Conservation (phyloP, 208 protist genomes). For the Acanthamoeba sp. region DNA sequence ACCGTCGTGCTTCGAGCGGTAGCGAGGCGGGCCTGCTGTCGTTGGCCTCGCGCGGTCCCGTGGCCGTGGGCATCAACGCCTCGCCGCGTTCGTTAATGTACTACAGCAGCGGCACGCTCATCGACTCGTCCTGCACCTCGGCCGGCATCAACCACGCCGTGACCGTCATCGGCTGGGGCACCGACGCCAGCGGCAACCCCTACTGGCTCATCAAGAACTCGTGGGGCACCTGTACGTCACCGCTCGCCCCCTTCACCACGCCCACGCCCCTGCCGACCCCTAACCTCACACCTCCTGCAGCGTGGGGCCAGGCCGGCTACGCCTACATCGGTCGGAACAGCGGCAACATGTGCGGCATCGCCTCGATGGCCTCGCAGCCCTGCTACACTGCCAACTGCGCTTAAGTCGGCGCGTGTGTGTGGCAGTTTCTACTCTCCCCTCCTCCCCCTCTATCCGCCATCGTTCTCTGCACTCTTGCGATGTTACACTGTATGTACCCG, state of each 20-base stretch:
- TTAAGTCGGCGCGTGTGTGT: too few relatives aligned
- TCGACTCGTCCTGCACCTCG: conserved; percentile 86
- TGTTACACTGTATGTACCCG: too few relatives aligned
- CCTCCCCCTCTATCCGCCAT: too few relatives aligned
- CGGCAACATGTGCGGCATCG: conserved; percentile 60
- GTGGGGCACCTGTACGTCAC: conserved; percentile 35
- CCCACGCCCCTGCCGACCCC: too few relatives aligned
- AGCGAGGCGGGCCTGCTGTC: conserved; percentile 29
- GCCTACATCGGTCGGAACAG: conserved; percentile 82
- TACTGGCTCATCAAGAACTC: conserved; percentile 86
- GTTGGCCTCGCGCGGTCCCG: conserved; percentile 86
- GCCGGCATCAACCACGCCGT: conserved; percentile 87
- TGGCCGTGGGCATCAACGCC: conserved; percentile 95
- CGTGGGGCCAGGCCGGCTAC: conserved; percentile 85
- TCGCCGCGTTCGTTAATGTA: conserved; percentile 86
- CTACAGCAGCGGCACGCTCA: conserved; percentile 91
- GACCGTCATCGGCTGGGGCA: conserved; percentile 88
- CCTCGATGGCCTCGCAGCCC: conserved; percentile 12
- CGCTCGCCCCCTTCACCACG: too few relatives aligned
- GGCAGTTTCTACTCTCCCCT: too few relatives aligned
- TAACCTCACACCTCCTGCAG: not conserved
- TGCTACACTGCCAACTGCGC: conserved; percentile 37
- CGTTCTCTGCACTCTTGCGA: too few relatives aligned
- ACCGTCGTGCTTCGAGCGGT: not conserved
- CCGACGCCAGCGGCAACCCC: conserved; percentile 37